A percentile compares a stretch with the other conserved stretches of the same genome.
phyloP scores from a whole-genome alignment of 805 yeast genomes.

The Metschnikowia continentalis region DNA sequence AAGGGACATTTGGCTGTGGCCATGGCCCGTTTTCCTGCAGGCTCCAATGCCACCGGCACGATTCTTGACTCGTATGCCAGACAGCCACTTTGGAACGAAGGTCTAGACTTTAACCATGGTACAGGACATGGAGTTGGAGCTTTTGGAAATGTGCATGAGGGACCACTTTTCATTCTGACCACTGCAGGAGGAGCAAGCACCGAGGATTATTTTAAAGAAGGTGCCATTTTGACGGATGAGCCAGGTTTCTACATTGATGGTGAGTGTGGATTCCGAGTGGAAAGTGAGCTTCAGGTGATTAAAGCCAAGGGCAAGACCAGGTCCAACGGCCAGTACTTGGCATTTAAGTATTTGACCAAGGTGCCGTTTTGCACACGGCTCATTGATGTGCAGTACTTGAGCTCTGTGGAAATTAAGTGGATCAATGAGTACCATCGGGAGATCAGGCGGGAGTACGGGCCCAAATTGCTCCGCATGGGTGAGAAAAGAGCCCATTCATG shows the following conservation, averaged over 20 bases:
- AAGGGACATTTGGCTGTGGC: conserved; percentile 92
- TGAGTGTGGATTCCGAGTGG: conserved; percentile 86
- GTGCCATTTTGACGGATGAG: conserved; percentile 83
- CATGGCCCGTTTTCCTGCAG: conserved; percentile 66
- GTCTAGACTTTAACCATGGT: conserved; percentile 88
- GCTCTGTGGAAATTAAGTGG: conserved; percentile 32
- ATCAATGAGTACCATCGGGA: conserved; percentile 36
- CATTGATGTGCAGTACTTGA: conserved; percentile 30
- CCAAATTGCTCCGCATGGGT: conserved; percentile 44
- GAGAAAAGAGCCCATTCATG: conserved; percentile 63
- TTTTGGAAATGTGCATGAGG: conserved; percentile 88
- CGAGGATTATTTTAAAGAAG: conserved; percentile 41
- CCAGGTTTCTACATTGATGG: conserved; percentile 93
- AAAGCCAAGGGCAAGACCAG: conserved; percentile 38
- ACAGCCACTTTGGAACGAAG: conserved; percentile 74
- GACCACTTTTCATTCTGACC: conserved; percentile 79
- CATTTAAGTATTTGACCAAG: conserved; percentile 39
- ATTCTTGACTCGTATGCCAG: conserved; percentile 80
- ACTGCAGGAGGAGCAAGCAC: conserved; percentile 49
- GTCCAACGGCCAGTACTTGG: conserved; percentile 27
- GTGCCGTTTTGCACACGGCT: conserved; percentile 38
- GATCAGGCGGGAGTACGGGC: conserved; percentile 29
- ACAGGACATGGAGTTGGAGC: conserved; percentile 98
- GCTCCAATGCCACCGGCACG: conserved; percentile 60
- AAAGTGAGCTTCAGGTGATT: conserved; percentile 69